Evolutionary conservation across 2,329 filamentous ascomycete species (phyloP).

Genomic region (Onygenales sp.): DNA sequence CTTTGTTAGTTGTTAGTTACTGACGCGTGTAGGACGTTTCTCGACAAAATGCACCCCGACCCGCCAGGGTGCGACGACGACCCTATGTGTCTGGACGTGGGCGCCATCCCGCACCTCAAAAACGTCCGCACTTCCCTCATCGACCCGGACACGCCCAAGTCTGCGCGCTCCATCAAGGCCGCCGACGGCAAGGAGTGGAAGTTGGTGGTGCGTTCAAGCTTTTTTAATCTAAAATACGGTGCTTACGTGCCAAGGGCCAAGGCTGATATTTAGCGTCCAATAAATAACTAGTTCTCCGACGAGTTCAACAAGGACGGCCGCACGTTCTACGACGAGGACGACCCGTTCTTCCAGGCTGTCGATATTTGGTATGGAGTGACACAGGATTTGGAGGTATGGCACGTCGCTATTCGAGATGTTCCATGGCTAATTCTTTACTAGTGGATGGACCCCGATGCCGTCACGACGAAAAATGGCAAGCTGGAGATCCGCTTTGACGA

Average conservation of each 20-base stretch:
- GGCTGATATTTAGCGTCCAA: background rate
- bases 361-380: slow-evolving; percentile 67
- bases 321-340: slow-evolving; percentile 62
- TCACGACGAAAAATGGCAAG: slow-evolving; percentile 52
- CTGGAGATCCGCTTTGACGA: slow-evolving; percentile 57
- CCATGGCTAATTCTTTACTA: slow-evolving; percentile 18
- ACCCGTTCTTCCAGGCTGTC: slow-evolving; percentile 58
- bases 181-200: slow-evolving; percentile 52
- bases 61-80: slow-evolving; percentile 26
- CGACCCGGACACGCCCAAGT: slow-evolving; percentile 57
- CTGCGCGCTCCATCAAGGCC: slow-evolving; percentile 46
- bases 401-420: too few relatives aligned
- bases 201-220: slow-evolving; percentile 43
- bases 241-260: background rate
- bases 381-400: slow-evolving; percentile 52
- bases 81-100: slow-evolving; percentile 41
- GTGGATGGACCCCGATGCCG: slow-evolving; percentile 63
- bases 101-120: slow-evolving; percentile 43
- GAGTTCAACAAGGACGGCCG: slow-evolving; percentile 60
- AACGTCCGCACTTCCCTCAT: slow-evolving; percentile 54
- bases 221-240: background rate
- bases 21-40: slow-evolving; percentile 44
- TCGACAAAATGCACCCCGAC: slow-evolving; percentile 32
- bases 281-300: slow-evolving; percentile 49
- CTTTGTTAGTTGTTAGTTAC: background rate